These are phyloP conservation scores for Venturia asperata DNA, from an alignment of 2,329 filamentous ascomycete genomes.

Conservation along the genomic window DNA sequence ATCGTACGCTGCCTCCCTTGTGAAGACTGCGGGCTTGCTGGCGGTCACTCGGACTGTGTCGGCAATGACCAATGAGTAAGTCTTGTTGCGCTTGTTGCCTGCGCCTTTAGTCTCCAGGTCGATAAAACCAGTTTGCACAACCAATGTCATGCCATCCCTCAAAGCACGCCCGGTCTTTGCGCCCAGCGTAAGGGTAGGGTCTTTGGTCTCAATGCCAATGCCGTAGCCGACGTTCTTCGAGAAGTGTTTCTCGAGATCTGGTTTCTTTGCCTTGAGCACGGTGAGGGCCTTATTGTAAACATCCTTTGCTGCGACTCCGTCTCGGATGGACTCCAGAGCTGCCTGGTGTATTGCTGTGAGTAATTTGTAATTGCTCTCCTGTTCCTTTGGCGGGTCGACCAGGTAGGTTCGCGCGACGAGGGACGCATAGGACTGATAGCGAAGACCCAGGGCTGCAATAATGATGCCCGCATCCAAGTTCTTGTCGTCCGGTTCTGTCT, in stretches of 20 bases:
- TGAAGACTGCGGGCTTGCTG: slow-evolving; percentile 79
- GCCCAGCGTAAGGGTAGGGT: slow-evolving; percentile 75
- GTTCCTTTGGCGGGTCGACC: slow-evolving; percentile 92
- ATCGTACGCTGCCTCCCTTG: slow-evolving; percentile 83
- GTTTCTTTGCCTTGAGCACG: slow-evolving; percentile 81
- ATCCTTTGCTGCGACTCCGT: slow-evolving; percentile 80
- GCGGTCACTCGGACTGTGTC: slow-evolving; percentile 87
- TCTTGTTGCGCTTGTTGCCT: slow-evolving; percentile 82
- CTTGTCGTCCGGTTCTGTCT: slow-evolving; percentile 68
- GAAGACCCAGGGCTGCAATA: slow-evolving; percentile 80
- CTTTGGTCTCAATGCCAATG: slow-evolving; percentile 86
- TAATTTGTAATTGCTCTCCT: slow-evolving; percentile 90
- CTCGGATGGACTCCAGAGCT: slow-evolving; percentile 84
- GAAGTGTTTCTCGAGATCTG: slow-evolving; percentile 91
- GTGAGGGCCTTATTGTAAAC: slow-evolving; percentile 81
- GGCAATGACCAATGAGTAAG: slow-evolving; percentile 81
- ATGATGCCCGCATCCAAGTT: slow-evolving; percentile 88
- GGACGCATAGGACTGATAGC: slow-evolving; percentile 94
- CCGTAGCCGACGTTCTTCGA: slow-evolving; percentile 86
- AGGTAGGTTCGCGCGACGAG: slow-evolving; percentile 89
- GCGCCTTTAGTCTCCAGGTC: slow-evolving; percentile 82
- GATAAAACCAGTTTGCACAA: slow-evolving; percentile 80
- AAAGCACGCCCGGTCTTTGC: slow-evolving; percentile 75
- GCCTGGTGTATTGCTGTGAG: slow-evolving; percentile 76
- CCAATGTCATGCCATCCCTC: slow-evolving; percentile 96